Base-by-base conservation (phyloP, 2,329 filamentous ascomycete species). In the Thermoascus crustaceus region DNA sequence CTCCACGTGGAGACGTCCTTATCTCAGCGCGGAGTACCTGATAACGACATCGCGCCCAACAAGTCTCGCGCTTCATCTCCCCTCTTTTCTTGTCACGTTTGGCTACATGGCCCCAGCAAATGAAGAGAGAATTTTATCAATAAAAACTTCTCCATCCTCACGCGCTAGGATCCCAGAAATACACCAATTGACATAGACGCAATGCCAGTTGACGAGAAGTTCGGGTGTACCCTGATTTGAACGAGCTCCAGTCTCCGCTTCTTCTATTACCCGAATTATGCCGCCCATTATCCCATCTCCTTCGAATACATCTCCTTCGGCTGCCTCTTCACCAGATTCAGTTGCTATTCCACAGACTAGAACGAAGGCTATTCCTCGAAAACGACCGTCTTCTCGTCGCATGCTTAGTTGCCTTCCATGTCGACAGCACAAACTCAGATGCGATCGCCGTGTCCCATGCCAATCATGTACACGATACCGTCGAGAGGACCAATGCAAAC, bases 391-490 rank as follows among this genome's bases (percentile, higher is more conserved):
- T n/a, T 35, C 27, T 18, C 37, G 42, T 18, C 29, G 45, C 20
- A 40, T 46, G 10, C 41, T 58, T 13, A 58, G 52, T 38, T 58
- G 55, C 30, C 48, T 53, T 11, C 53, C 50, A 7, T 58, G 55
- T 38, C 43, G 55, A 22, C 43, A 48, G 26, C 54, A 57, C 32
- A 58, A 58, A 38, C 43, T 58, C 6, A 50, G 48, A 36, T 58
- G 55, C 40, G 53, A 58, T 35, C 49, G 54, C 19, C 44, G 42
- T n/a, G 43, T 58, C 4, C 55, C 54, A 3, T 58, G 55, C 32
- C 40, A 54, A 8, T 55, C 46, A 4, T 58, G 55, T 31, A 43
- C 41, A 13, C 52, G 53, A 30, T 57, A 54, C 23, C 44, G 43
- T 5, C 47, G 54, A n/a, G 49, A 54, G 26, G 44, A 49, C n/a